A percentile compares a stretch with the other conserved stretches of the same genome.
Evolutionary conservation across 106 monocot species (phyloP).

Genomic region (Platanthera guangdongensis): DNA sequence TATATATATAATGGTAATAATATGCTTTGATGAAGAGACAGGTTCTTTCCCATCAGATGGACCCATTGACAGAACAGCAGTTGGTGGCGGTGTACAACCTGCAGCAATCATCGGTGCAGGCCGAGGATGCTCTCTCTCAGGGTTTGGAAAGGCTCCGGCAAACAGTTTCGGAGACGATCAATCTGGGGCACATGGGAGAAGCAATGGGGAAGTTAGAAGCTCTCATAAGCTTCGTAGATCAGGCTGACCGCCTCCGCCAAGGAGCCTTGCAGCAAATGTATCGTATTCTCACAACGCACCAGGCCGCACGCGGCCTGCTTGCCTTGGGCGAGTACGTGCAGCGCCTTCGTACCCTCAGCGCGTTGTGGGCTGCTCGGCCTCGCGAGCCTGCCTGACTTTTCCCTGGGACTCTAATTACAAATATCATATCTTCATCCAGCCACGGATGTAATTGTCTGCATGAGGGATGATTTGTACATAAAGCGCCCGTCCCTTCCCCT

Average conservation of each 20-base stretch:
- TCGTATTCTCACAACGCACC: slow-evolving; percentile 63
- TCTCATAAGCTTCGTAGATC: slow-evolving; percentile 57
- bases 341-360: slow-evolving; percentile 69
- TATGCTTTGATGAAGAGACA: slow-evolving; percentile 12
- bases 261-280: slow-evolving; percentile 57
- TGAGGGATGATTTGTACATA: background rate
- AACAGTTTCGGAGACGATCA: slow-evolving; percentile 47
- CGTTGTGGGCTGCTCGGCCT: slow-evolving; percentile 73
- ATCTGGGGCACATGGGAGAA: slow-evolving; percentile 68
- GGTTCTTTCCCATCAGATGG: slow-evolving; percentile 57
- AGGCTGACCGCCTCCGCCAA: slow-evolving; percentile 76
- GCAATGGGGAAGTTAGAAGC: slow-evolving; percentile 58
- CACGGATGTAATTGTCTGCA: too few relatives aligned
- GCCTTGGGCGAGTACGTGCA: slow-evolving; percentile 77
- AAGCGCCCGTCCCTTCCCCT: background rate
- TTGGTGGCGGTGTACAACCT: slow-evolving; percentile 33
- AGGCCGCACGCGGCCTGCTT: slow-evolving; percentile 77
- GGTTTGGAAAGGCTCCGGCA: slow-evolving; percentile 80
- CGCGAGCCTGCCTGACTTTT: slow-evolving; percentile 21
- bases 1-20: background rate
- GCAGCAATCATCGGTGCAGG: slow-evolving; percentile 64
- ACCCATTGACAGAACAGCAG: slow-evolving; percentile 71
- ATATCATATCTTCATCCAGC: too few relatives aligned
- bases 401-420: too few relatives aligned
- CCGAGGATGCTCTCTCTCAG: slow-evolving; percentile 80